Conservation (phyloP, 306 rosid genomes). For the Sicyos edulis region DNA sequence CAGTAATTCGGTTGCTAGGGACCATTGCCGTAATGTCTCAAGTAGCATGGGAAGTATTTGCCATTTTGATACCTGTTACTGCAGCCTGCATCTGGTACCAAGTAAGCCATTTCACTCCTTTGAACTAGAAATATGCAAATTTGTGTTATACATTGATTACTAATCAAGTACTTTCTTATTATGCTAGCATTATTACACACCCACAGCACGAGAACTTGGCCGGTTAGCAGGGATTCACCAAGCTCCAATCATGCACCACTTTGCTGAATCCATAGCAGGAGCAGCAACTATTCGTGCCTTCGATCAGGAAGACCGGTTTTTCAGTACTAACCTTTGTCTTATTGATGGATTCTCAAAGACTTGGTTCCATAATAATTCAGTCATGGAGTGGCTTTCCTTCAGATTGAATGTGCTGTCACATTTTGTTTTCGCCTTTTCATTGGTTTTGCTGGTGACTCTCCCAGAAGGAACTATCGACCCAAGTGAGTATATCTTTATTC, state of each 20-base stretch:
- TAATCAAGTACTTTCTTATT: conserved; percentile 16
- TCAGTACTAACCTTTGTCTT: conserved; percentile 48
- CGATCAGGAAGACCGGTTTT: conserved; percentile 69
- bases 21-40: conserved; percentile 23
- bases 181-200: conserved; percentile 74
- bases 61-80: conserved; percentile 15
- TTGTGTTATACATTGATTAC: not conserved
- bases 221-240: conserved; percentile 72
- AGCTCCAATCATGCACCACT: conserved; percentile 91
- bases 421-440: conserved; percentile 83
- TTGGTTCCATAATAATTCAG: conserved; percentile 83
- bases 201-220: conserved; percentile 92
- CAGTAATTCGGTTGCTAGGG: conserved; percentile 18
- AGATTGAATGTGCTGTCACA: conserved; percentile 79
- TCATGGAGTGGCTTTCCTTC: conserved; percentile 96
- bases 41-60: conserved; percentile 24
- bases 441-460: conserved; percentile 66
- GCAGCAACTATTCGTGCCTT: conserved; percentile 86
- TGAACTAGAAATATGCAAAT: not conserved
- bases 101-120: conserved; percentile 10
- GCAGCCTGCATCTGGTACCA: conserved; percentile 24
- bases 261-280: conserved; percentile 83
- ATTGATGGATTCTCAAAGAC: conserved; percentile 75
- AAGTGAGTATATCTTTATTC: conserved; percentile 44
- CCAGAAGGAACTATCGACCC: conserved; percentile 87